phyloP scores from a whole-genome alignment of 179 eudicot species.

The Silene coronaria region DNA sequence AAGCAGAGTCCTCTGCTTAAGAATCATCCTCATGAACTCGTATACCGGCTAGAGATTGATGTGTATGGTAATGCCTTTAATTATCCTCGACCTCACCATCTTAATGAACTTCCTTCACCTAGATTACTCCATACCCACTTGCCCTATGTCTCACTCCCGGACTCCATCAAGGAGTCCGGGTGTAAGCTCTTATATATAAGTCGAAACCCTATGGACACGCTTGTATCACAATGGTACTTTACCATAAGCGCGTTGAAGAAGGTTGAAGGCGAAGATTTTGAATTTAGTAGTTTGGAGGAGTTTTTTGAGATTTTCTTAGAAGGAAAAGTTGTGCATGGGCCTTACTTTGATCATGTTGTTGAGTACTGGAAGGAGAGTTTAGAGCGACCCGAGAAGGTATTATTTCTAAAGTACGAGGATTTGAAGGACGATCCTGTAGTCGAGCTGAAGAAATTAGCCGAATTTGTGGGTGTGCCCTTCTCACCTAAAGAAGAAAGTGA shows the following conservation, averaged over 20 bases:
- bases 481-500: too few relatives aligned
- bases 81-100: conserved; percentile 1
- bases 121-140: conserved; percentile 13
- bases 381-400: too few relatives aligned
- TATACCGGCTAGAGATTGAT: neutral
- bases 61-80: conserved; percentile 3
- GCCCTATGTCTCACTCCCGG: conserved; percentile 11
- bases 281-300: conserved; percentile 2
- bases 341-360: too few relatives aligned
- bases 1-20: conserved; percentile 9
- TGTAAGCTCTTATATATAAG: conserved; percentile 10
- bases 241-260: neutral
- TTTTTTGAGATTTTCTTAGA: neutral
- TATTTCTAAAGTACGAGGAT: too few relatives aligned
- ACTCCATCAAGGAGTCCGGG: conserved; percentile 6
- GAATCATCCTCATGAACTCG: conserved; percentile 18
- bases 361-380: too few relatives aligned
- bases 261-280: neutral
- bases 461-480: too few relatives aligned
- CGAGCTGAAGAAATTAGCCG: too few relatives aligned
- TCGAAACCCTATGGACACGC: conserved; percentile 23
- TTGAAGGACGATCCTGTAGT: too few relatives aligned
- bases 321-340: too few relatives aligned
- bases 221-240: conserved; percentile 20
- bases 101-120: conserved; percentile 7